Conservation (phyloP, 768 basidiomycete genomes). For the Gelatoporia subvermispora region DNA sequence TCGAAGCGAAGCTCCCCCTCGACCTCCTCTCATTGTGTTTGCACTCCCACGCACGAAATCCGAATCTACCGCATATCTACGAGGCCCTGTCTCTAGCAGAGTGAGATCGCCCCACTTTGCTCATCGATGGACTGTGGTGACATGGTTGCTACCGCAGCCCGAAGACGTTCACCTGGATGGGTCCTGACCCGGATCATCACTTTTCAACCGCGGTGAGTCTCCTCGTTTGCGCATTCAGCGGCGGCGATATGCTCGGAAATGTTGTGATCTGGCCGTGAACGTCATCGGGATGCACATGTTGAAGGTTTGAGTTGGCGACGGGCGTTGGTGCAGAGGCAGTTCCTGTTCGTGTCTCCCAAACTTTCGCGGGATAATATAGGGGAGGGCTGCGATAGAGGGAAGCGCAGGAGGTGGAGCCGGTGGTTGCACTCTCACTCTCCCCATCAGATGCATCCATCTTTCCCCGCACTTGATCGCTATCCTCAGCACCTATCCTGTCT, state of each 20-base stretch:
- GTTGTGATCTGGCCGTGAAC: too few relatives aligned
- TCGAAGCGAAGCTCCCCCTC: constrained; percentile 16
- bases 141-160: constrained; percentile 30
- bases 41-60: constrained; percentile 34
- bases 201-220: constrained; percentile 56
- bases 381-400: too few relatives aligned
- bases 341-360: too few relatives aligned
- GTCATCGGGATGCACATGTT: neutral
- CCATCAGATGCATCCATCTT: too few relatives aligned
- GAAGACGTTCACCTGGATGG: constrained; percentile 48
- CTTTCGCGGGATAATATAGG: too few relatives aligned
- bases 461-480: too few relatives aligned
- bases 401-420: too few relatives aligned
- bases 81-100: constrained; percentile 30
- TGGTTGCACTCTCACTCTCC: too few relatives aligned
- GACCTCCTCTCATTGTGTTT: constrained; percentile 31
- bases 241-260: neutral
- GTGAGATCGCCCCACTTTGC: constrained; percentile 23
- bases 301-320: neutral
- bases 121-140: neutral
- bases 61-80: constrained; percentile 24
- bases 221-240: neutral
- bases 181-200: constrained; percentile 57
- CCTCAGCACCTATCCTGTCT: too few relatives aligned
- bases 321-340: neutral